Percentiles rank a stretch among this genome's conserved stretches.
Conservation (phyloP, 257 asterid genomes). For the Solanum corneliomulleri region DNA sequence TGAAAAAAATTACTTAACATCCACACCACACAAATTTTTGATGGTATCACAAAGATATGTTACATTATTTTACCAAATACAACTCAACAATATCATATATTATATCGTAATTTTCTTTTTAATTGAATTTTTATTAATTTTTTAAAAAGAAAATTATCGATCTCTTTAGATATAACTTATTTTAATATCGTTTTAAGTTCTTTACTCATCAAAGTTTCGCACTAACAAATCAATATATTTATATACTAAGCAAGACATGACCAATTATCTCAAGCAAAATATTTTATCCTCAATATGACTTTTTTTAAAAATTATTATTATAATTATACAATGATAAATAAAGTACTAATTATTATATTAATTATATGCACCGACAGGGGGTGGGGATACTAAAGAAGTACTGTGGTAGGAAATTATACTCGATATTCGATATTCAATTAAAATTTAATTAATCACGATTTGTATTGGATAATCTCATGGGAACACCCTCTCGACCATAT, state of each 20-base stretch:
- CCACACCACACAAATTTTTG: not conserved
- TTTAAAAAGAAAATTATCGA: accelerated
- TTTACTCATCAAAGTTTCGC: not conserved
- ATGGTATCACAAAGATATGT: not conserved
- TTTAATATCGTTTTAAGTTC: not conserved
- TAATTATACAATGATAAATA: not conserved
- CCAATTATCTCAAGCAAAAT: not conserved
- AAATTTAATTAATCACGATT: accelerated
- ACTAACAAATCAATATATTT: not conserved
- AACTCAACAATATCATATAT: not conserved
- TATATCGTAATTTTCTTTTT: not conserved
- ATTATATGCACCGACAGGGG: not conserved
- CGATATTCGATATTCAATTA: not conserved
- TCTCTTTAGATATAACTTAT: not conserved
- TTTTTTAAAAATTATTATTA: not conserved
- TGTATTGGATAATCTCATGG: accelerated
- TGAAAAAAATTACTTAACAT: not conserved
- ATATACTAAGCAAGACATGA: not conserved
- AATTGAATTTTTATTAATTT: not conserved
- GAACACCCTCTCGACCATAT: accelerated
- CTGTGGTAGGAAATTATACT: not conserved
- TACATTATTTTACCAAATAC: not conserved
- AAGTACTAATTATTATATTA: not conserved
- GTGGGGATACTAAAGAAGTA: not conserved
- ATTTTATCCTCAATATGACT: not conserved